Evolutionary conservation across 2,329 filamentous ascomycete genomes (phyloP).

Genomic region (Sporothrix variecibatus): DNA sequence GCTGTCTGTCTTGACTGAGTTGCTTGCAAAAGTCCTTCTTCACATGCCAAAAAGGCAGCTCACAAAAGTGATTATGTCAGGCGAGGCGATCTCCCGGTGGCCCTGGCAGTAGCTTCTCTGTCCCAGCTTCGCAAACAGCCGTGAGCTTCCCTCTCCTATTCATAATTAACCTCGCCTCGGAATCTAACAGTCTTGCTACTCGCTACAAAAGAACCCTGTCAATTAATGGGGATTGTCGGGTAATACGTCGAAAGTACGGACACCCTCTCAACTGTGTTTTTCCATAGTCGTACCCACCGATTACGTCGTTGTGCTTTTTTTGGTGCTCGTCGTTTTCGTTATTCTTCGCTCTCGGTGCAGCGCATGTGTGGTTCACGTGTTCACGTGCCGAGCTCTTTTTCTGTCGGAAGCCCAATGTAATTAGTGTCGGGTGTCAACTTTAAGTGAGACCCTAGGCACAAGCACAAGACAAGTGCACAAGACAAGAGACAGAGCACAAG

Average conservation of each 20-base stretch:
- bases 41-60: neutral
- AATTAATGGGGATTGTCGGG: neutral
- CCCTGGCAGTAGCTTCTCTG: neutral
- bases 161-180: neutral
- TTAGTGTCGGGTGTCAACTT: neutral
- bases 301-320: neutral
- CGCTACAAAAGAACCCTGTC: neutral
- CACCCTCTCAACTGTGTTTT: too few relatives aligned
- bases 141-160: neutral
- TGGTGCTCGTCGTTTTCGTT: neutral
- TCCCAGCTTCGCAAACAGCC: neutral
- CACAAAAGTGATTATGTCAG: neutral
- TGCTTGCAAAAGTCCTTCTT: neutral
- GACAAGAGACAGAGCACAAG: conserved; percentile 3
- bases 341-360: neutral
- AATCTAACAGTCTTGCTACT: neutral
- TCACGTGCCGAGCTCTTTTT: neutral
- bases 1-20: neutral
- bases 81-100: neutral
- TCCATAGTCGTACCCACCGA: neutral
- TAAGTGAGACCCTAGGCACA: neutral
- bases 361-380: neutral
- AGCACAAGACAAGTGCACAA: neutral
- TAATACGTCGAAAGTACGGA: neutral
- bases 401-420: too few relatives aligned